Conservation (phyloP, 192 early-diverging fungal species). For the Mortierella alpina region DNA sequence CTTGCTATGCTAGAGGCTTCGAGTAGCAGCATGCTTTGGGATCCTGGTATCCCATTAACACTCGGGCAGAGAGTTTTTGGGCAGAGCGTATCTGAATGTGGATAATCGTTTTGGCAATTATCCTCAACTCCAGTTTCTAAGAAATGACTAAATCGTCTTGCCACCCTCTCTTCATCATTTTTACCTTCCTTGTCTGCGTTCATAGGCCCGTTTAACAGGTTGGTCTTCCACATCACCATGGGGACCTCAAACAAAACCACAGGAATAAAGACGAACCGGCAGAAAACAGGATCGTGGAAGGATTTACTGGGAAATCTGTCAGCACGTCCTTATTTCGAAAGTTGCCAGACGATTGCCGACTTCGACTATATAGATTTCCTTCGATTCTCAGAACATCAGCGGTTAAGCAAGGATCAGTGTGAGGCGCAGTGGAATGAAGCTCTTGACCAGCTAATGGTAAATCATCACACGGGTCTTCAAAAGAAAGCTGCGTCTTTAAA, state of each 20-base stretch:
- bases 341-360: conserved; percentile 11
- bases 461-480: conserved; percentile 14
- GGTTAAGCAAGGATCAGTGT: conserved; percentile 33
- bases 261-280: conserved; percentile 4
- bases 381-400: conserved; percentile 20
- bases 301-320: conserved; percentile 15
- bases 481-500: conserved; percentile 13
- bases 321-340: conserved; percentile 25
- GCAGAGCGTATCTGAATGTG: conserved; percentile 28
- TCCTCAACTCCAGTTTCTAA: too few species aligned
- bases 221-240: too few species aligned
- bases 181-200: too few species aligned
- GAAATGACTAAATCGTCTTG: too few species aligned
- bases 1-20: conserved; percentile 37
- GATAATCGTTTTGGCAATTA: too few species aligned
- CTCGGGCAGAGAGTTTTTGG: conserved; percentile 39
- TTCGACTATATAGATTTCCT: conserved; percentile 18
- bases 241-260: conserved; percentile 1
- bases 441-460: conserved; percentile 12
- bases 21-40: conserved; percentile 42
- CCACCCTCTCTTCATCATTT: too few species aligned
- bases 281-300: conserved; percentile 17
- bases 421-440: conserved; percentile 30
- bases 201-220: too few species aligned
- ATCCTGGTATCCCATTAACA: conserved; percentile 36